A percentile compares a stretch with the other conserved stretches of the same genome.
Evolutionary conservation across 176 grass and related monocot species (phyloP).

Genomic region (Musa itinerans): DNA sequence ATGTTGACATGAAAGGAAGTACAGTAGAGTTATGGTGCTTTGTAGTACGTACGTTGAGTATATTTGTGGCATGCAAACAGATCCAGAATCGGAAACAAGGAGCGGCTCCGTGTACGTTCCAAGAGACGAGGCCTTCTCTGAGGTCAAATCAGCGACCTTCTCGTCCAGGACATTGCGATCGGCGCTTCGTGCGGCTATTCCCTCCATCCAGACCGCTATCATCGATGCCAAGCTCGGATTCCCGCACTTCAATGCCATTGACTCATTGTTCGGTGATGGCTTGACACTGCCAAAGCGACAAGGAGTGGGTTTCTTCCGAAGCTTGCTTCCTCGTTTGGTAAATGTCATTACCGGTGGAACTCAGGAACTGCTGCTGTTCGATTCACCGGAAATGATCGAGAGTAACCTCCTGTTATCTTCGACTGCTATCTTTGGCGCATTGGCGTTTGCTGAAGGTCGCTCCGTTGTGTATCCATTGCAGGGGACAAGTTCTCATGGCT

Average conservation of each 20-base stretch:
- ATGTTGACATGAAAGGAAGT: no score
- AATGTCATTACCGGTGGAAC: slow-evolving; percentile 25
- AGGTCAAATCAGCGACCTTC: slow-evolving; percentile 60
- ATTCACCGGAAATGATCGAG: slow-evolving; percentile 33
- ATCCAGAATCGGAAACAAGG: slow-evolving; percentile 46
- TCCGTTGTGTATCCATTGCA: slow-evolving; percentile 5
- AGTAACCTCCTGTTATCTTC: slow-evolving; percentile 21
- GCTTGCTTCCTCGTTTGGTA: slow-evolving; percentile 36
- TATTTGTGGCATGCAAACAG: slow-evolving; percentile 12
- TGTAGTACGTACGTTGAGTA: not conserved
- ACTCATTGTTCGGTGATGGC: slow-evolving; percentile 51
- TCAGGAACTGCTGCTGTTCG: slow-evolving; percentile 35
- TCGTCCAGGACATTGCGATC: slow-evolving; percentile 26
- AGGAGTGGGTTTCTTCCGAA: slow-evolving; percentile 22
- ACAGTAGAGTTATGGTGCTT: no score
- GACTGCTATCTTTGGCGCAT: no score
- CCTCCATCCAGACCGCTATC: slow-evolving; percentile 34
- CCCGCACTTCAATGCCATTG: slow-evolving; percentile 53
- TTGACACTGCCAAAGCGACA: slow-evolving; percentile 29
- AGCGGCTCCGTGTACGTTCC: slow-evolving; percentile 43
- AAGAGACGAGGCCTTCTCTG: slow-evolving; percentile 70
- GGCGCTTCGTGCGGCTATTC: slow-evolving; percentile 41
- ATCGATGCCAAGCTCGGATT: slow-evolving; percentile 29
- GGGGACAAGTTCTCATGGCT: slow-evolving; percentile 64
- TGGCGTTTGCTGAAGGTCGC: no score